Evolutionary conservation across 805 yeast genomes (phyloP), one percentile per base, ranked within the genome.

Genomic region (Sungouiozyma intestinalis): DNA sequence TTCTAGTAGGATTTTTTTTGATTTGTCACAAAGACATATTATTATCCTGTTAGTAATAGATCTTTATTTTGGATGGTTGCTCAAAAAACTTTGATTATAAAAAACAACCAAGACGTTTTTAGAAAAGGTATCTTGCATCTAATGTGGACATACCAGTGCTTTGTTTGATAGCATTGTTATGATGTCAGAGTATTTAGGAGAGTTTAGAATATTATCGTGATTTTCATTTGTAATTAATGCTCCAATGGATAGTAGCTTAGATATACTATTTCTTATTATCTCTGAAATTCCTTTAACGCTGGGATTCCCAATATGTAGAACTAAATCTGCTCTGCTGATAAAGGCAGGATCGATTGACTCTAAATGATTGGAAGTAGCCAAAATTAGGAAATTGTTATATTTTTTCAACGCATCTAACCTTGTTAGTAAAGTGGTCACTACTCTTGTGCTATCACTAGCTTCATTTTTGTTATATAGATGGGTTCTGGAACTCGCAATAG

Each of bases 371-470:
- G 73, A 65, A 3, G 74, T 71, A 1, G 73, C 61, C 16, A 69
- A 50, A 1, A 69, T 52, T 4, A 66, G 44, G 24, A 66, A 51
- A 41, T 70, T 69, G 27, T 58, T 39, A 37, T 48, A 58, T 20
- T 48, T 47, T 43, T 63, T 66, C n/a, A 71, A 47, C 9, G 57
- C 48, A 52, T 71, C 75, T 15, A 71, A 40, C 36, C 67, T 63
- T 0, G 71, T 69, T 13, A 71, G 49, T 39, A 71, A 51, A 2
- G 72, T 65, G 41, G 70, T 70, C 5, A 70, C 73, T 1, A 69
- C 67, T 35, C 72, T 60, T 1, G 69, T 51, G 16, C 70, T 60
- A 47, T 68, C 73, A 1, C 67, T 61, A 2, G 73, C 60, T 45
- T 69, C 73, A 42, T 65, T 63, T 36, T 65, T 65, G 6, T 48